Evolutionary conservation across 129 eudicot species (phyloP), one percentile per base, ranked within the genome.

Genomic region (Lactuca saligna): DNA sequence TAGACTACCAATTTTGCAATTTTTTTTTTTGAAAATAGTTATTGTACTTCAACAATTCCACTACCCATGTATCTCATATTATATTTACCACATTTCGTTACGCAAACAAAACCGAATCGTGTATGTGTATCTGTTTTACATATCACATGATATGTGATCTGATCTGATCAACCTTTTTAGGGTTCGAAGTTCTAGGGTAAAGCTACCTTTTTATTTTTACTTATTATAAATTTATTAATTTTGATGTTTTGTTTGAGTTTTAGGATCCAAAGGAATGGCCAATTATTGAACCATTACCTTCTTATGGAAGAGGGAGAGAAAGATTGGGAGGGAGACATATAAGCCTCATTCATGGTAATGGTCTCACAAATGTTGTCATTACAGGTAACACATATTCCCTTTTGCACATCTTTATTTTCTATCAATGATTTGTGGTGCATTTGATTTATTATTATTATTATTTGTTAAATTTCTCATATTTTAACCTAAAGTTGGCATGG

Each of bases 271-370:
- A 89, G 53, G 97, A 89, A 71, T 93, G 99, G 99, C 99, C 99
- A 37, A 78, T 93, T 25, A 89, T 89, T n/a, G 84, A 87, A 62
- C 85, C 99, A 48, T 80, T 93, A 78, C 99, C 97, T 79, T 93
- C 99, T 6, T 93, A 93, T 76, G 99, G 99, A 77, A 87, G 97
- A 89, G 99, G 99, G 50, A 87, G 99, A 79, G 99, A 93, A 53
- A 83, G 99, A 63, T 67, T 82, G 25, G 99, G 99, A 76, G 95
- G 85, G 60, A 83, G 99, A 79, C 99, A 93, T 75, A 85, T 87
- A 42, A 93, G 99, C 80, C 79, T 93, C 66, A 83, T 93, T 61
- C 99, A 93, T 66, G 99, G 99, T 34, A 75, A 87, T 71, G 82
- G 81, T 59, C 84, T 93, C 42, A 70, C 79, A 17, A 83, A 89